phyloP scores from a whole-genome alignment of 306 rosid genomes.

The Prunus persica region Prunus_persica_NCBIv2 NC_034009.1:12575001-12575500 shows the following conservation, averaged over 20 bases:
- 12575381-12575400: conserved; percentile 1
- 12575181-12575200: background rate
- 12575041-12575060: background rate
- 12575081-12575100: background rate
- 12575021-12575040: background rate
- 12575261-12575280: conserved; percentile 17
- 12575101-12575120: background rate
- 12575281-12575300: conserved; percentile 87
- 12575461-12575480: no score
- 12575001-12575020: background rate
- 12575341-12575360: conserved; percentile 84
- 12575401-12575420: background rate
- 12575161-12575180: background rate
- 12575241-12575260: background rate
- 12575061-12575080: background rate
- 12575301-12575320: conserved; percentile 75
- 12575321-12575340: conserved; percentile 84
- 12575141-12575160: background rate
- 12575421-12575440: no score
- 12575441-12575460: no score
- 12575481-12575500: background rate
- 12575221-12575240: conserved; percentile 1
- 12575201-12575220: background rate
- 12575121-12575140: background rate
- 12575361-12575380: background rate